A percentile compares a stretch with the other conserved stretches of the same genome.
Conservation (phyloP, 805 yeast genomes). For the Metschnikowia picachoensis region DNA sequence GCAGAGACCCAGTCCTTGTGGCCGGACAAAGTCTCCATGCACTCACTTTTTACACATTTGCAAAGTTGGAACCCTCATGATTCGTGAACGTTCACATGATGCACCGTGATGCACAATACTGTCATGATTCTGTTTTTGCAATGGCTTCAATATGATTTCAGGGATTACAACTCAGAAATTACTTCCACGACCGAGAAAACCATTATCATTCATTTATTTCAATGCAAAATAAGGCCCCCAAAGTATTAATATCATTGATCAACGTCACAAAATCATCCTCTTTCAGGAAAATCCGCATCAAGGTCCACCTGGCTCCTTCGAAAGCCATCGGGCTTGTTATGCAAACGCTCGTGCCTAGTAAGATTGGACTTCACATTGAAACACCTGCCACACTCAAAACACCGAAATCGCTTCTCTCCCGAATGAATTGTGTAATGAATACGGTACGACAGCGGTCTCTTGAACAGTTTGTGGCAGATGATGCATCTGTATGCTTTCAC, state of each 20-base stretch:
- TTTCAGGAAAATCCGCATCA: neutral
- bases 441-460: constrained; percentile 76
- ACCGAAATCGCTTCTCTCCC: constrained; percentile 33
- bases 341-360: constrained; percentile 74
- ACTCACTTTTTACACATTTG: too few species aligned
- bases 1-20: constrained; percentile 99
- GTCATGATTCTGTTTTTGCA: too few species aligned
- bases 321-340: constrained; percentile 20
- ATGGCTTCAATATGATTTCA: too few species aligned
- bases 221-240: neutral
- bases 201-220: too few species aligned
- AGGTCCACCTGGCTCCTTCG: neutral
- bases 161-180: too few species aligned
- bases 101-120: too few species aligned
- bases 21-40: constrained; percentile 89
- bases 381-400: constrained; percentile 56
- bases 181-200: too few species aligned
- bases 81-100: too few species aligned
- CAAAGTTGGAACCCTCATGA: too few species aligned
- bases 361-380: constrained; percentile 79
- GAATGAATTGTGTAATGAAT: constrained; percentile 76
- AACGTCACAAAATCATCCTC: neutral
- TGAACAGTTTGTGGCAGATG: constrained; percentile 71
- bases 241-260: neutral
- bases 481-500: constrained; percentile 25